A percentile compares a stretch with the other conserved stretches of the same genome.
These are phyloP conservation scores for Peronospora farinosa DNA, from an alignment of 352 stramenopile genomes.

Conservation along the genomic window DNA sequence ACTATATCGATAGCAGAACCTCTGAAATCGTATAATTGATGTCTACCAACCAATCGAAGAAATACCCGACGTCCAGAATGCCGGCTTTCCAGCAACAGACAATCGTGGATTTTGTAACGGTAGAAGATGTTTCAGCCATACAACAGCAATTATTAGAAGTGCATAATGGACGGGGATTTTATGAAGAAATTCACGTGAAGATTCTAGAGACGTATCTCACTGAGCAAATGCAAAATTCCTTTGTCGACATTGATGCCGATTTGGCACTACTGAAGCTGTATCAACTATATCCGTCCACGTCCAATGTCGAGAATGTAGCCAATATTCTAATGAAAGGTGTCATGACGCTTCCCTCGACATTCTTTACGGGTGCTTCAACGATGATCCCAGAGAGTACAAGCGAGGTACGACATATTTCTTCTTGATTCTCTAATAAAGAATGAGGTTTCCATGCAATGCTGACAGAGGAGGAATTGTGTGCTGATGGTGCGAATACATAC, in stretches of 20 bases:
- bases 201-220: slow-evolving; percentile 64
- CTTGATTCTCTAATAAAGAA: not conserved
- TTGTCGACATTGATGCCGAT: slow-evolving; percentile 69
- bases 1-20: not conserved
- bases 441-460: not conserved
- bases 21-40: slow-evolving; percentile 19
- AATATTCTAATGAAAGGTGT: slow-evolving; percentile 71
- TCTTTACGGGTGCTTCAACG: slow-evolving; percentile 68
- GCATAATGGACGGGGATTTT: slow-evolving; percentile 44
- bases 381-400: slow-evolving; percentile 64
- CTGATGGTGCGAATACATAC: slow-evolving; percentile 17
- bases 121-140: slow-evolving; percentile 33
- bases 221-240: slow-evolving; percentile 60
- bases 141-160: slow-evolving; percentile 55
- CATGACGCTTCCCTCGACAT: slow-evolving; percentile 57
- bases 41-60: slow-evolving; percentile 22
- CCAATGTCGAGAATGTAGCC: slow-evolving; percentile 52
- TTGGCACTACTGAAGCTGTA: slow-evolving; percentile 82
- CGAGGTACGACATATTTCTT: slow-evolving; percentile 33
- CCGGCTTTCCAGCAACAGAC: slow-evolving; percentile 58
- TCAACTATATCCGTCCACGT: slow-evolving; percentile 54
- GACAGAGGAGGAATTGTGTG: slow-evolving; percentile 2
- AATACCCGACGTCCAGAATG: slow-evolving; percentile 27
- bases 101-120: slow-evolving; percentile 54
- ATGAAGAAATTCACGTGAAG: slow-evolving; percentile 39